phyloP scores from a whole-genome alignment of 2,329 filamentous ascomycete species.

The Curvularia spicifera region DNA sequence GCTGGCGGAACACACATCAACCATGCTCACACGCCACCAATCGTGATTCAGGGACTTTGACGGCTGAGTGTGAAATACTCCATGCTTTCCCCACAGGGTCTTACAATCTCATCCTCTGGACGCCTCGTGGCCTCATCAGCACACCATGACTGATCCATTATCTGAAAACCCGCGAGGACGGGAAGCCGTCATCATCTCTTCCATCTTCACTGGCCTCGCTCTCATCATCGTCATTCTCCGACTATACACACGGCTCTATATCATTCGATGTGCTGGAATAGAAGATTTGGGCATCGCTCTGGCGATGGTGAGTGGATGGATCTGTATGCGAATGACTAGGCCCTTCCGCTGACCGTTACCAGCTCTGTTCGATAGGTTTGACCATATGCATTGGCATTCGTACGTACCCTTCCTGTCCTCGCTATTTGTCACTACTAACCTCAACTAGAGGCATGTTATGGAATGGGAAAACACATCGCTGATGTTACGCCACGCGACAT shows the following conservation, averaged over 20 bases:
- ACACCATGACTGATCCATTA: constrained; percentile 12
- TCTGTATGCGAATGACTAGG: background rate
- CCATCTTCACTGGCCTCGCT: constrained; percentile 39
- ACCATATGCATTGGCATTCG: constrained; percentile 39
- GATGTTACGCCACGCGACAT: constrained; percentile 24
- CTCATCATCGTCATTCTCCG: constrained; percentile 31
- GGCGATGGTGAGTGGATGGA: constrained; percentile 30
- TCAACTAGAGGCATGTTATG: constrained; percentile 35
- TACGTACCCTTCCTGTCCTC: constrained; percentile 18
- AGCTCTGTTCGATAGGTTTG: constrained; percentile 35
- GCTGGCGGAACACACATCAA: constrained; percentile 5
- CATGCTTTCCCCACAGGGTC: constrained; percentile 7
- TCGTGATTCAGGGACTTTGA: constrained; percentile 3
- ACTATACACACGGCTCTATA: constrained; percentile 39
- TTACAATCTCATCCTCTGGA: constrained; percentile 3
- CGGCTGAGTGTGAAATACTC: constrained; percentile 11
- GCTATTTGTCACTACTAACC: constrained; percentile 14
- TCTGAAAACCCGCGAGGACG: constrained; percentile 31
- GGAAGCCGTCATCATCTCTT: constrained; percentile 31
- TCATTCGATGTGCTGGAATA: constrained; percentile 37
- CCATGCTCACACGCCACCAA: constrained; percentile 10
- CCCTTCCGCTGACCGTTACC: background rate
- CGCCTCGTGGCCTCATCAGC: constrained; percentile 7
- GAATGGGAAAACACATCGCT: constrained; percentile 37
- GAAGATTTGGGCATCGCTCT: constrained; percentile 39